Base-by-base conservation (phyloP, 2,329 filamentous ascomycete species). In the Penicillium sp. region DNA sequence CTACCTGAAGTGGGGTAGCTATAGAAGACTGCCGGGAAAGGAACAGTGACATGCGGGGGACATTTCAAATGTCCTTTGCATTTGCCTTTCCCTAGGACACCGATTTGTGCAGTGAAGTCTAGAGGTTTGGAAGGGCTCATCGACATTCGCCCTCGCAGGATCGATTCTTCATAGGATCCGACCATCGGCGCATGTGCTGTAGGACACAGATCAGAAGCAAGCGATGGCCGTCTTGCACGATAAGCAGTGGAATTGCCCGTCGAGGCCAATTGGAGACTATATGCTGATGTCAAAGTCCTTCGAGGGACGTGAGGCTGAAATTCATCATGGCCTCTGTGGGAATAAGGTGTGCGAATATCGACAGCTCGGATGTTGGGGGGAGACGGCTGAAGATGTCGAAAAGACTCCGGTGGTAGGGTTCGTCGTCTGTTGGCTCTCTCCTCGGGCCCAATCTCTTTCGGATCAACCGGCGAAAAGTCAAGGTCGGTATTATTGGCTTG, bases 111-210 rank as follows among this genome's bases (percentile, higher is more conserved):
- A 6, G 96, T 83, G 69, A 99, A 99, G 63, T 96, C 88, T 6
- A 99, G 79, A 6, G 95, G 93, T 63, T 90, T 93, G 1, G 93
- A 98, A 0, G 95, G 93, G 2, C 88, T 95, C 1, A 93, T 97
- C 27, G 95, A 98, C 95, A 99, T 99, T 60, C 95, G 86, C 39
- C 95, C 95, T 47, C 91, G 87, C 2, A 99, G 79, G 58, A 99
- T 97, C 27, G 92, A 97, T 76, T 99, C 95, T 75, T 99, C 95
- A 66, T 97, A 99, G 1, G 93, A 97, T 2, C 95, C 95, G 2
- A 98, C 93, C 90, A 99, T 96, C 3, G 93, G 93, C 9, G 93
- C 93, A 74, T 96, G 91, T 55, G 93, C 90, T 27, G 95, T 79
- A 4, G 91, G 88, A 3, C 91, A 91, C 3, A 81, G 78, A 46